phyloP scores from a whole-genome alignment of 768 basidiomycete species.

The Suillus subaureus region DNA sequence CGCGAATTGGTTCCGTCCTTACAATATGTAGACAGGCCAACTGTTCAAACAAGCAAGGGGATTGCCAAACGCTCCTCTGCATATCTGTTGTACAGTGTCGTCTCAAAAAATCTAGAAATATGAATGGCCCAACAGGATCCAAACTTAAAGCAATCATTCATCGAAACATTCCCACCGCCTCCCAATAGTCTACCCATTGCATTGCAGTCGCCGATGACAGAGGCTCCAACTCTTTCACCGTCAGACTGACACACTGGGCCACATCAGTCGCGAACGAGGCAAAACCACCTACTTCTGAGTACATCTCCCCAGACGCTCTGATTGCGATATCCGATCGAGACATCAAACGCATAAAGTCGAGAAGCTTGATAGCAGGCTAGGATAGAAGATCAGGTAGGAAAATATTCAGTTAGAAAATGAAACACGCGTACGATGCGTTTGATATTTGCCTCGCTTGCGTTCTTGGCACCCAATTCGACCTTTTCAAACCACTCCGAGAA shows the following conservation, averaged over 20 bases:
- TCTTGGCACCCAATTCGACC: conserved; percentile 16
- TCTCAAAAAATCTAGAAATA: too few relatives aligned
- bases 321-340: conserved; percentile 17
- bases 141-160: neutral
- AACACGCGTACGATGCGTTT: conserved; percentile 25
- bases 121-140: too few relatives aligned
- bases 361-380: conserved; percentile 34
- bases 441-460: conserved; percentile 21
- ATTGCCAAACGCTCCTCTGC: too few relatives aligned
- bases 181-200: conserved; percentile 41
- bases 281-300: conserved; percentile 9
- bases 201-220: too few relatives aligned
- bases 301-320: neutral
- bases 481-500: conserved; percentile 30
- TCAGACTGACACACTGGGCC: conserved; percentile 30
- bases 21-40: too few relatives aligned
- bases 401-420: conserved; percentile 24
- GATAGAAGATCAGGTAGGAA: conserved; percentile 24
- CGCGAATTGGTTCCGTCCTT: too few relatives aligned
- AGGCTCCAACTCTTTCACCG: too few relatives aligned
- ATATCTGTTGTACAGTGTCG: too few relatives aligned
- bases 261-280: conserved; percentile 28
- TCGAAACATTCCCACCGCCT: conserved; percentile 8
- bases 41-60: too few relatives aligned
- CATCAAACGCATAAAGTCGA: conserved; percentile 27